phyloP scores from a whole-genome alignment of 371 early-diverging fungal species.

The Synchytrium microbalum region DNA sequence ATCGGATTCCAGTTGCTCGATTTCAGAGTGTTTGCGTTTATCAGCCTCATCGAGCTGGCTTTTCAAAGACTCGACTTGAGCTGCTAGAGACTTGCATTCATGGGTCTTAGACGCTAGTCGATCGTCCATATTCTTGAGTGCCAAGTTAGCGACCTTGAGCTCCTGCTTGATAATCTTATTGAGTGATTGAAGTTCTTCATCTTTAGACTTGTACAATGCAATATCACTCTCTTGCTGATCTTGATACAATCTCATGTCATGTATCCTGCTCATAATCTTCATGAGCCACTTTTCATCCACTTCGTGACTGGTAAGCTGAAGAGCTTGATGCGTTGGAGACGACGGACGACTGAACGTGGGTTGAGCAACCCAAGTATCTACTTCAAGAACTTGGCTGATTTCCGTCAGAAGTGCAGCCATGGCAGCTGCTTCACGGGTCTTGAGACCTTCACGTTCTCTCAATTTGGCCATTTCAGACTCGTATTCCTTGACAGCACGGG shows the following conservation, averaged over 20 bases:
- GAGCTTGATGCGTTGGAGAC: not conserved
- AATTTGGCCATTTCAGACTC: not conserved
- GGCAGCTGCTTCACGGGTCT: conserved; percentile 2
- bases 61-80: not conserved
- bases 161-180: not conserved
- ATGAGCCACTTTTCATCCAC: not conserved
- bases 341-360: not conserved
- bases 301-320: not conserved
- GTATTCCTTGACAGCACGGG: not conserved
- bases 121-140: not conserved
- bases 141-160: not conserved
- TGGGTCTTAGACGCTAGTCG: not conserved
- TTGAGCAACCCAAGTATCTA: not conserved
- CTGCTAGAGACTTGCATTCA: not conserved
- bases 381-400: not conserved
- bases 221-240: not conserved
- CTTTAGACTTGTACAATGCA: not conserved
- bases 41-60: not conserved
- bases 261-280: not conserved
- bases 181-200: not conserved
- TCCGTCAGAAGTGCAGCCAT: not conserved
- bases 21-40: not conserved
- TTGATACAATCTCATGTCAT: not conserved
- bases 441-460: not conserved
- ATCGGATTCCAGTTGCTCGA: not conserved